phyloP scores from a whole-genome alignment of 768 basidiomycete species.

The Candolleomyces eurysporus region DNA sequence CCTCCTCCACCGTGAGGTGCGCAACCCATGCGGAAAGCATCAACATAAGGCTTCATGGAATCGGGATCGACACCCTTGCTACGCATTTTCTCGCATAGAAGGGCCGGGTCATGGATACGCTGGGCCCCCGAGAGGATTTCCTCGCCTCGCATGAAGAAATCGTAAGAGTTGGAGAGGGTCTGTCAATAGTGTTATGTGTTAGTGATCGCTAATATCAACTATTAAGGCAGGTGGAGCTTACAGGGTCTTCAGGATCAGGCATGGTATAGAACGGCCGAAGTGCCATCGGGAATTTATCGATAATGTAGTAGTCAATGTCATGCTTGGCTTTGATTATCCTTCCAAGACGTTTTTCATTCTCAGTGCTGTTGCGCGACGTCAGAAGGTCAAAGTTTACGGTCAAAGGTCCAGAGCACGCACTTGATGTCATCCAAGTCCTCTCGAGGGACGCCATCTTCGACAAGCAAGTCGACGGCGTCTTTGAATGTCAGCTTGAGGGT shows the following conservation, averaged over 20 bases:
- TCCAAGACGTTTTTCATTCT: conserved; percentile 93
- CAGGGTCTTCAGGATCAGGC: conserved; percentile 91
- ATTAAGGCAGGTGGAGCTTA: conserved; percentile 35
- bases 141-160: conserved; percentile 99
- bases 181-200: conserved; percentile 25
- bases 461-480: conserved; percentile 85
- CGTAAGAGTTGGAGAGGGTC: conserved; percentile 96
- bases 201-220: conserved; percentile 2
- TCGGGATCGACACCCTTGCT: conserved; percentile 86
- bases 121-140: conserved; percentile 98
- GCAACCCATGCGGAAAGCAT: conserved; percentile 93
- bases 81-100: conserved; percentile 84
- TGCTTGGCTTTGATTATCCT: conserved; percentile 89
- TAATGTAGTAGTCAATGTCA: conserved; percentile 97
- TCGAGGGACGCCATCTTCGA: conserved; percentile 79
- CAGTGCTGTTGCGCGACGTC: conserved; percentile 57
- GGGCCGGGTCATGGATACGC: conserved; percentile 87
- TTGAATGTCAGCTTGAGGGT: conserved; percentile 84
- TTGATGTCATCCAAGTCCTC: conserved; percentile 87
- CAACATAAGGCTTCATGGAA: conserved; percentile 88
- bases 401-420: conserved; percentile 36
- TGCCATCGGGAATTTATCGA: conserved; percentile 97
- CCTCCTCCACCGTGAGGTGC: conserved; percentile 97
- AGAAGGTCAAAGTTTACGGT: conserved; percentile 10
- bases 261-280: conserved; percentile 99